These are phyloP conservation scores for Ustilago hordei DNA, from an alignment of 1,284 basidiomycete genomes.

Conservation along the genomic window DNA sequence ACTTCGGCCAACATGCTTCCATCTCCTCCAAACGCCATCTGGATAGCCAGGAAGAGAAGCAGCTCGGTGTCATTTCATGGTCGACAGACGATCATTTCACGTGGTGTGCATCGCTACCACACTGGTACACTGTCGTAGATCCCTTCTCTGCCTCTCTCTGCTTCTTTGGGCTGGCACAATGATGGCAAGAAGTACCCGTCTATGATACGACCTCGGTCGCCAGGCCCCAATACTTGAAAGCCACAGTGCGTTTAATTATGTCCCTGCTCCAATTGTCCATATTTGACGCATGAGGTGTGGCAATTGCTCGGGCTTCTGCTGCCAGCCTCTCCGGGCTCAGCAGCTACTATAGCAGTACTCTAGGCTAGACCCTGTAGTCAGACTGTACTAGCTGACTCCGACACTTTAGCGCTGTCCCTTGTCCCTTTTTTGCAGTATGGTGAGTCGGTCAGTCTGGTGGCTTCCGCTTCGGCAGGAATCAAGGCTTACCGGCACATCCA, in stretches of 20 bases:
- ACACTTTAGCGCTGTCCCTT: not conserved
- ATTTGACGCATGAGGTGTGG: not conserved
- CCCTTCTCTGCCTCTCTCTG: not conserved
- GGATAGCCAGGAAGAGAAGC: not conserved
- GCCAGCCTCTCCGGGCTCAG: constrained; percentile 9
- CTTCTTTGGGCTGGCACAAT: not conserved
- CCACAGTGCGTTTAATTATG: not conserved
- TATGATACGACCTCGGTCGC: not conserved
- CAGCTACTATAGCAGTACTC: not conserved
- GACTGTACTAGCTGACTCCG: not conserved
- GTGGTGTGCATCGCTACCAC: constrained; percentile 4
- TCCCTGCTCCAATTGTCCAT: not conserved
- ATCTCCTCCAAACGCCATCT: not conserved
- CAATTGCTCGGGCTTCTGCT: constrained; percentile 9
- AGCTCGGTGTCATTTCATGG: constrained; percentile 12
- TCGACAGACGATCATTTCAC: constrained; percentile 12
- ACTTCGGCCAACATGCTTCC: constrained; percentile 3
- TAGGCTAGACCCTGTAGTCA: constrained; percentile 12
- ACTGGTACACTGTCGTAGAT: constrained; percentile 12
- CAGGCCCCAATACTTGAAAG: not conserved
- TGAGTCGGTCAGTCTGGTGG: not conserved
- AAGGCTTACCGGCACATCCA: not conserved
- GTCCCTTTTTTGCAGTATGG: not conserved
- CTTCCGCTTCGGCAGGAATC: not conserved
- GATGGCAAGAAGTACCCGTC: not conserved